phyloP scores from a whole-genome alignment of 1,284 basidiomycete genomes.

The Sparassis latifolia region DNA sequence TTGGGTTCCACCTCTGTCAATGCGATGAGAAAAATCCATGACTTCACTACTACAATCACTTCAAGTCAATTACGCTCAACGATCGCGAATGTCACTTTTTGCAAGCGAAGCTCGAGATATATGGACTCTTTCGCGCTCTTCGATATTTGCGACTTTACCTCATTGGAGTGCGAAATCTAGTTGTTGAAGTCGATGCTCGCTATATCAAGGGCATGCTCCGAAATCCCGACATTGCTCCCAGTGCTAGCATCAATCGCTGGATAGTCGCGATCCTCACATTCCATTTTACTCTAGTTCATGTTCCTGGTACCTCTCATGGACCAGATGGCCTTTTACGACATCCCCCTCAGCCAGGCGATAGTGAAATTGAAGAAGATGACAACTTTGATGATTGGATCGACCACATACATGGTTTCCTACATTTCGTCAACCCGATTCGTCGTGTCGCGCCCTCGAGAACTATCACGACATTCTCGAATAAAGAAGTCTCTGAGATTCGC shows the following conservation, averaged over 20 bases:
- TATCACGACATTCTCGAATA: not conserved
- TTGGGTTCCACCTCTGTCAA: slow-evolving; percentile 27
- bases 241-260: slow-evolving; percentile 32
- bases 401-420: not conserved
- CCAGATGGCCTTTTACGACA: slow-evolving; percentile 30
- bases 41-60: slow-evolving; percentile 7
- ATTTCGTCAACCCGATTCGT: not conserved
- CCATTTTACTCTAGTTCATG: slow-evolving; percentile 26
- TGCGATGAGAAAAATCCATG: slow-evolving; percentile 11
- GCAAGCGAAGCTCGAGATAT: slow-evolving; percentile 35
- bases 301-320: slow-evolving; percentile 18
- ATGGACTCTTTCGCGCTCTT: slow-evolving; percentile 30
- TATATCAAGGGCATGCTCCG: slow-evolving; percentile 18
- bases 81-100: slow-evolving; percentile 30
- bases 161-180: slow-evolving; percentile 28
- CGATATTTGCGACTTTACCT: slow-evolving; percentile 23
- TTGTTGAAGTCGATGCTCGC: slow-evolving; percentile 28
- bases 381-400: slow-evolving; percentile 1
- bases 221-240: slow-evolving; percentile 26
- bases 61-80: slow-evolving; percentile 29
- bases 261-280: slow-evolving; percentile 30
- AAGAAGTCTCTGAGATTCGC: not conserved
- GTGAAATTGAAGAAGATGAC: not conserved
- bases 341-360: slow-evolving; percentile 11
- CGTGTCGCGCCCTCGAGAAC: not conserved